Base-by-base conservation (phyloP, 352 stramenopile genomes). In the Pythium plurisporium region DNA sequence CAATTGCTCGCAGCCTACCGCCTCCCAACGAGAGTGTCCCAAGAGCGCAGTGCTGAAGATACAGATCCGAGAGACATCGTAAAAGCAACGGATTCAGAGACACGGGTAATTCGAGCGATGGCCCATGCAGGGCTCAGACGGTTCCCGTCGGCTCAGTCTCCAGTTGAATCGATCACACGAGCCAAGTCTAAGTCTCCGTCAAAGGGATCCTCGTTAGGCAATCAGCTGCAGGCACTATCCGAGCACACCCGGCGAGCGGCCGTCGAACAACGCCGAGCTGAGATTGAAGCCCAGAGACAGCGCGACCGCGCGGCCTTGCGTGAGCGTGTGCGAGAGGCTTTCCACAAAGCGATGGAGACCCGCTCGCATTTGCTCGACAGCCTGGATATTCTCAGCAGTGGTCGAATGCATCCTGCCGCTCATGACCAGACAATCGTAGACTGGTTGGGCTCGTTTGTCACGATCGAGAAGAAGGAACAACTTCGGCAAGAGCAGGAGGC, bases 391-490 rank as follows among this genome's bases (percentile, higher is more conserved):
- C 37, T 89, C 6, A 70, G 38, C 44, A 65, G 30, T 26, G 79
- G 70, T 12, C 59, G 79, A n/a, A 20, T 59, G 3, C 79, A 87
- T 27, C 67, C 77, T 23, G 64, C 50, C 7, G 59, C 79, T 9
- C 56, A 62, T 0, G 48, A 69, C 3, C 75, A 87, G 58, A 31
- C 44, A 1, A 78, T 89, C 48, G 44, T 52, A 0, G 67, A 75
- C 7, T 89, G 79, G 79, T 72, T 87, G 3, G 69, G 63, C 20
- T 87, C 79, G 0, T 59, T 89, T 15, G 57, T 70, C 36, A 87
- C 79, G 15, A 64, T 87, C 15, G 65, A 87, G 23, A 86, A 65
- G 34, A 59, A 67, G 11, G 64, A 82, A 20, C 64, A 62, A 27
- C 73, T 79, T 12, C 62, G 62, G 0, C 53, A 64, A 33, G 46